These are phyloP conservation scores for Gomphus bonarii DNA, from an alignment of 1,284 basidiomycete species.

Conservation along the genomic window DNA sequence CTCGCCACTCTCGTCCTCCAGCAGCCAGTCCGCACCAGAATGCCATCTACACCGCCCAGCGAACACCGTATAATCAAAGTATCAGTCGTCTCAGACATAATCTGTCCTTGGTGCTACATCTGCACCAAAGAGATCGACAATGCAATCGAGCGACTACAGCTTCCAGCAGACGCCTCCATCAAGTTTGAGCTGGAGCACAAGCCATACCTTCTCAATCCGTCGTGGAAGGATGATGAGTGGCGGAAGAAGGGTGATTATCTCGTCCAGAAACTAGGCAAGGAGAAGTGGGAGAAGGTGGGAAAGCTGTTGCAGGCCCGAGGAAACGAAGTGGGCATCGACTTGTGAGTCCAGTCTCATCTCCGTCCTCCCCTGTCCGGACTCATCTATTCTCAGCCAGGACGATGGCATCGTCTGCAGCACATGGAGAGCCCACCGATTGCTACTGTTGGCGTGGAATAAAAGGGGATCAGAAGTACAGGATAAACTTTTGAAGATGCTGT, in stretches of 20 bases:
- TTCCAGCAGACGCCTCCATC: constrained; percentile 33
- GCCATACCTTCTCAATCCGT: constrained; percentile 57
- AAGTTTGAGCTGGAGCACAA: constrained; percentile 63
- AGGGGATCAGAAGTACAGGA: constrained; percentile 59
- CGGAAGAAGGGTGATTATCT: constrained; percentile 43
- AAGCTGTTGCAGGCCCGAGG: constrained; percentile 41
- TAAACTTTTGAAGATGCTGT: constrained; percentile 45
- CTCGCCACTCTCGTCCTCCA: not conserved
- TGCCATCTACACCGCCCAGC: not conserved
- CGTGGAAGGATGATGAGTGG: constrained; percentile 33
- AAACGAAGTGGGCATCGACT: constrained; percentile 47
- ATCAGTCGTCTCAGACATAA: constrained; percentile 63
- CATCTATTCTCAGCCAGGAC: constrained; percentile 34
- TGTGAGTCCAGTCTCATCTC: constrained; percentile 35
- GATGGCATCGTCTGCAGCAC: constrained; percentile 56
- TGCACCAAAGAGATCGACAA: constrained; percentile 57
- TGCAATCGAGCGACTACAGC: constrained; percentile 41
- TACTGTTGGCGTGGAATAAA: constrained; percentile 56
- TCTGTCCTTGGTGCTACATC: constrained; percentile 69
- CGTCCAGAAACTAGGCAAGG: constrained; percentile 45
- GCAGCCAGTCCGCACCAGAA: not conserved
- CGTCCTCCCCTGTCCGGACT: not conserved
- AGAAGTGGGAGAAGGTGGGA: constrained; percentile 39
- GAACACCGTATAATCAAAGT: constrained; percentile 41
- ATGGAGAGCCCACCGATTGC: constrained; percentile 60